These are phyloP conservation scores for Stagonosporopsis vannaccii DNA, from an alignment of 2,329 filamentous ascomycete species.

Conservation along the genomic window DNA sequence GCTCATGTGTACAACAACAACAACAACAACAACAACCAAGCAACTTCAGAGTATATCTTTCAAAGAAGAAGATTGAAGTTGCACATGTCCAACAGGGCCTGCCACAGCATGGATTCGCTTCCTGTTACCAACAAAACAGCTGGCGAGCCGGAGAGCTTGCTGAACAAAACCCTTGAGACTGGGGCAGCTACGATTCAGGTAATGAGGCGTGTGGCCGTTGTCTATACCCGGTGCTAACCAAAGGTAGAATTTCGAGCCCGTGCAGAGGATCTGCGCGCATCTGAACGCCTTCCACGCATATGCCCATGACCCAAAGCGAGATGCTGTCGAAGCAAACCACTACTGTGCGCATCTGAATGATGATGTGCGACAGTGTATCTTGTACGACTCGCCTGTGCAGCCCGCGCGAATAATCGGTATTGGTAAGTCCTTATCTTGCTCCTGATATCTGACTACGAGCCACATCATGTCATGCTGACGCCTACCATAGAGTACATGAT, in stretches of 20 bases:
- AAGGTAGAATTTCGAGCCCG: constrained; percentile 68
- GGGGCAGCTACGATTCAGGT: constrained; percentile 68
- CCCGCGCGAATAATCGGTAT: constrained; percentile 80
- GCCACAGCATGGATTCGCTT: constrained; percentile 43
- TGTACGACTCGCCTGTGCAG: constrained; percentile 75
- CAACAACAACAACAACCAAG: constrained; percentile 2
- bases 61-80: no score
- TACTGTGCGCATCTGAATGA: constrained; percentile 82
- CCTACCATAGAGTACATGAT: constrained; percentile 77
- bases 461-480: not conserved
- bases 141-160: constrained; percentile 61
- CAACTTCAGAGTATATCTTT: not conserved
- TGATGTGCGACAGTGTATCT: constrained; percentile 83
- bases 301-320: constrained; percentile 71
- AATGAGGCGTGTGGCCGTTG: not conserved
- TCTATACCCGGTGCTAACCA: not conserved
- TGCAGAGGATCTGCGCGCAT: constrained; percentile 80
- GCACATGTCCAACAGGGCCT: constrained; percentile 8
- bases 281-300: constrained; percentile 89
- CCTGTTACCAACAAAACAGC: constrained; percentile 53
- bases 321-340: constrained; percentile 77
- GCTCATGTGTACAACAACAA: not conserved
- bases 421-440: constrained; percentile 25
- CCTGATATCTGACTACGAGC: not conserved
- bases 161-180: constrained; percentile 67